These are phyloP conservation scores for Saccharomycopsis sp. DNA, from an alignment of 805 yeast genomes.

Conservation along the genomic window DNA sequence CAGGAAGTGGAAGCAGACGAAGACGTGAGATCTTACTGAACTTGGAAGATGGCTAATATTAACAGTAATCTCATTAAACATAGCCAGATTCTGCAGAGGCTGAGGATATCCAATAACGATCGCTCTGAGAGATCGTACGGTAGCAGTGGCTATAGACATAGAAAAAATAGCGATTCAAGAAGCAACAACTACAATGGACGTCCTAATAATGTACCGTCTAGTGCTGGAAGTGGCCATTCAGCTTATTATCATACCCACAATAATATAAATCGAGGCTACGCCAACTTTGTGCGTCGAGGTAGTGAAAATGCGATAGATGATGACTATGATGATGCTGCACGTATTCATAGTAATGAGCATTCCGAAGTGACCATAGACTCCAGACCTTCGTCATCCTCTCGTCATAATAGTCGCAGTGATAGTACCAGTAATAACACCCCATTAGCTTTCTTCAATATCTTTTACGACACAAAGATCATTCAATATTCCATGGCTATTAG, in stretches of 20 bases:
- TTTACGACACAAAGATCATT: conserved; percentile 12
- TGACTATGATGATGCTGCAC: not conserved
- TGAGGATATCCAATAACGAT: not conserved
- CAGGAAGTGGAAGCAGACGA: not conserved
- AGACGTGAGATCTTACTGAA: not conserved
- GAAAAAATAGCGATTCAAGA: not conserved
- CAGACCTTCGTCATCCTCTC: not conserved
- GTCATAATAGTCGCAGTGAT: not conserved
- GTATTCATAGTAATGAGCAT: not conserved
- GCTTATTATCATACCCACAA: not conserved
- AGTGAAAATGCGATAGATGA: not conserved
- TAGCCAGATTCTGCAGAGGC: not conserved
- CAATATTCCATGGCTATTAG: conserved; percentile 17
- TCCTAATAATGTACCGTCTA: not conserved
- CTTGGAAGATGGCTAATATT: not conserved
- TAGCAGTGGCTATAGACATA: not conserved
- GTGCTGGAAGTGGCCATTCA: not conserved
- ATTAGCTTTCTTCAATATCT: conserved; percentile 12
- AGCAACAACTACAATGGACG: not conserved
- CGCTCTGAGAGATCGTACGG: not conserved
- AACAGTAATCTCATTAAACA: not conserved
- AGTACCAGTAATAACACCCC: not conserved
- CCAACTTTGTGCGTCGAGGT: not conserved
- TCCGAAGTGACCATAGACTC: not conserved
- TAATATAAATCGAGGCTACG: not conserved